These are phyloP conservation scores for Eragrostis tef DNA, from an alignment of 202 grass and related monocot species.

Conservation along the genomic window DNA sequence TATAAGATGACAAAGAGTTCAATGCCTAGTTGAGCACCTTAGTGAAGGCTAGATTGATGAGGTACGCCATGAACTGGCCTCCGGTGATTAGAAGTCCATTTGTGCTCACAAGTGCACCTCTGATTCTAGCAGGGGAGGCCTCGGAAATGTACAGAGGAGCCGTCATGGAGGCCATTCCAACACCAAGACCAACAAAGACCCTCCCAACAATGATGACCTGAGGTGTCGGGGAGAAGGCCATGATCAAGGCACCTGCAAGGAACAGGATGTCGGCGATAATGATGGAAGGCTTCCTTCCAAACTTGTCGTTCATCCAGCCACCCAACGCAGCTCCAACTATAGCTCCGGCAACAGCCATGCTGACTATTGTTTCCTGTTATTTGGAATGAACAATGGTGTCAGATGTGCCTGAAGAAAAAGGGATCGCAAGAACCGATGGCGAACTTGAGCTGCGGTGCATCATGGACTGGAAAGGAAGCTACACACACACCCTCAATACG, in stretches of 20 bases:
- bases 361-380: conserved; percentile 92
- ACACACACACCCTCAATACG: conserved; percentile 58
- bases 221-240: conserved; percentile 75
- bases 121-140: conserved; percentile 88
- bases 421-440: neutral
- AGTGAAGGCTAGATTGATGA: conserved; percentile 95
- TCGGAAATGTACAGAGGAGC: conserved; percentile 95
- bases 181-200: conserved; percentile 88
- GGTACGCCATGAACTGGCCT: conserved; percentile 91
- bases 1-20: conserved; percentile 8
- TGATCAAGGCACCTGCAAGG: conserved; percentile 70
- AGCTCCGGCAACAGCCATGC: conserved; percentile 94
- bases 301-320: conserved; percentile 93
- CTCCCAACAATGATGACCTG: conserved; percentile 85
- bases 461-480: neutral
- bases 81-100: conserved; percentile 94
- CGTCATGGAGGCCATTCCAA: conserved; percentile 99
- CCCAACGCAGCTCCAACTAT: conserved; percentile 88
- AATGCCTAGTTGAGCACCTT: conserved; percentile 46
- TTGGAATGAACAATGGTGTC: neutral
- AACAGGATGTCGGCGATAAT: conserved; percentile 80
- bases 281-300: conserved; percentile 84
- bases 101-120: conserved; percentile 91
- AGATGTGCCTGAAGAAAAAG: conserved; percentile 15
- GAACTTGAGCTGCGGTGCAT: neutral